Evolutionary conservation across 1,139 yeast species (phyloP), one percentile per base, ranked within the genome.

Genomic region (Zygosaccharomyces sapae): DNA sequence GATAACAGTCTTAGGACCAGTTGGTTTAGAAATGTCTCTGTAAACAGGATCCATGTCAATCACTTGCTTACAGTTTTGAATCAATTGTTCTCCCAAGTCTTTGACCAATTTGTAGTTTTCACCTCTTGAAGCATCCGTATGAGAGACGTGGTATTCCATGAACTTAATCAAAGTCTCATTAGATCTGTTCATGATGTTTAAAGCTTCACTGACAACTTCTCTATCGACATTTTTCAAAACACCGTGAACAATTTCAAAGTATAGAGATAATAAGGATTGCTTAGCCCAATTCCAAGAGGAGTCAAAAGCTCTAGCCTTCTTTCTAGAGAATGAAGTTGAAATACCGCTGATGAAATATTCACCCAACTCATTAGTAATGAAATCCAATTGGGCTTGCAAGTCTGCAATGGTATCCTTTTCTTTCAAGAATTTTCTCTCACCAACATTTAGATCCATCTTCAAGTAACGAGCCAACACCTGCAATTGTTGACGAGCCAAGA

Each of bases 211-310:
- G 52, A 92, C 95, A 55, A 95, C 89, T 73, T 92, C 97, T 69
- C 98, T 83, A 68, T 92, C 97, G 56, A 92, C 85, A 50, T 88
- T 83, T 52, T 70, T 69, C 59, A 92, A 78, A 57, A 87, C 84
- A 65, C 98, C 98, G 69, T 92, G 94, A 62, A 92, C 88, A 62
- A 92, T 88, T 71, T 92, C 97, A 67, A 80, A 92, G 74, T 88
- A 92, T 90, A 92, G 85, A 45, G 90, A 82, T 59, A 92, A 74
- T 53, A 94, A 86, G 68, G 94, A 96, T 74, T 92, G 98, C 71
- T 97, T 86, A 40, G 97, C 97, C 98, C 98, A 92, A 71, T 94
- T 94, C 98, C 98, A 92, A 71, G 90, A 89, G 24, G 97, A 89
- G 70, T 92, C 97, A 70, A 92, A 92, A 46, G 86, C 82, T 75